These are phyloP conservation scores for Whalleya microplaca DNA, from an alignment of 2,329 filamentous ascomycete genomes.

Conservation along the genomic window DNA sequence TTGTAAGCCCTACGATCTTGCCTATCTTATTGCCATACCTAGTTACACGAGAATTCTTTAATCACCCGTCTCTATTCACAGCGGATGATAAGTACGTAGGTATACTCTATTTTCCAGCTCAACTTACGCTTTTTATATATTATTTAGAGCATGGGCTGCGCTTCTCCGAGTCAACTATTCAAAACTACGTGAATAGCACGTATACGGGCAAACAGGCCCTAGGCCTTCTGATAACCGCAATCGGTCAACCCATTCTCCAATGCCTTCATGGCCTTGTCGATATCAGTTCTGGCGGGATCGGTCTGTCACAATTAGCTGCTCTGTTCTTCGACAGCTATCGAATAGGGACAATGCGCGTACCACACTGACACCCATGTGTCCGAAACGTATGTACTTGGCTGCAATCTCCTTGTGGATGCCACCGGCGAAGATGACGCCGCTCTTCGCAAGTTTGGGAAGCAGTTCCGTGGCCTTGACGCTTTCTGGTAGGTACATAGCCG, in stretches of 20 bases:
- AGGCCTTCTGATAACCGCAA: conserved; percentile 65
- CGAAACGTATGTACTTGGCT: conserved; percentile 90
- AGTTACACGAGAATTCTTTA: neutral
- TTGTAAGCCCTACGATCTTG: neutral
- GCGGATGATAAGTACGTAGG: too few species aligned
- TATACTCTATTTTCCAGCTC: neutral
- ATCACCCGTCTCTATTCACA: neutral
- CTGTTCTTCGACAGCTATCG: neutral
- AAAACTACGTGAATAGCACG: neutral
- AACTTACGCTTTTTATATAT: neutral
- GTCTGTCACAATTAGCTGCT: conserved; percentile 50
- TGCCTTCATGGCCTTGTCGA: conserved; percentile 81
- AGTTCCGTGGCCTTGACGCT: conserved; percentile 79
- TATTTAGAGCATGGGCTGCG: neutral
- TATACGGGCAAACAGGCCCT: conserved; percentile 14
- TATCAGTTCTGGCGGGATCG: conserved; percentile 76
- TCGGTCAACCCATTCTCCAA: conserved; percentile 76
- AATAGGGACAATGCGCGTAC: conserved; percentile 49
- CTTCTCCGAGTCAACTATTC: neutral
- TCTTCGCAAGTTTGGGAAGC: conserved; percentile 81
- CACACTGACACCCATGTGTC: conserved; percentile 96
- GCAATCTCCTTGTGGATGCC: conserved; percentile 96
- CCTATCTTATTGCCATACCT: neutral
- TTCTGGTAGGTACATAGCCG: conserved; percentile 92
- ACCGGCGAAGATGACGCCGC: conserved; percentile 91